Evolutionary conservation across 371 early-diverging fungal genomes (phyloP), one percentile per base, ranked within the genome.

Genomic region (Mortierella sp.): DNA sequence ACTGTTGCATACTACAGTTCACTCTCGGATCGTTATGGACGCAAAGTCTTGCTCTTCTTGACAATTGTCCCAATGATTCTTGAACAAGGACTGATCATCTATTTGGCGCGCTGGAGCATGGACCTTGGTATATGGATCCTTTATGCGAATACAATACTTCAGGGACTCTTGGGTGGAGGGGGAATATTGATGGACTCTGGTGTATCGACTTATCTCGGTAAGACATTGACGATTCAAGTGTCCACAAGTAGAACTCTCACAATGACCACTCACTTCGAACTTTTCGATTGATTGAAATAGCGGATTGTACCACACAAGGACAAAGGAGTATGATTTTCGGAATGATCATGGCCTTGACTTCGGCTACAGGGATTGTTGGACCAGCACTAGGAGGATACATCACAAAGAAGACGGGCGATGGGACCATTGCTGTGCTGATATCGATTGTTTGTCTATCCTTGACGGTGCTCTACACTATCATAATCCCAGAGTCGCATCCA

Each of bases 401-500:
- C 39, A 56, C 56, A 25, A n/a, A 54, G 17, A 9, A 51, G 29
- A 53, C 65, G 6, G 58, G 62, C 22, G 55, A 67, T 39, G 31
- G 21, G 0, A 21, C 31, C 7, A 22, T 49, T 0, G 64, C 60
- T 0, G 14, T 63, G 19, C 22, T 55, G 0, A 12, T 57, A 12
- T 47, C 67, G 21, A 49, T 52, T 10, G 41, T 43, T 9, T 37
- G n/a, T 6, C 40, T 45, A 14, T 34, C 25, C 28, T 1, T 62
- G 4, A 17, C 59, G 28, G 27, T 39, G 0, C 5, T 67, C 2
- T 74, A 63, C 19, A 52, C 63, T 1, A 21, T 63, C 10, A 17
- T 74, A 47, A 51, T 74, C 8, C 74, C 74, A 1, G 74, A 74
- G 25, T 74, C 74, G 1, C 43, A 61, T 6, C 61, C 54, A 19